Conservation (phyloP, 1,139 yeast genomes). For the Debaryomyces udenii region DNA sequence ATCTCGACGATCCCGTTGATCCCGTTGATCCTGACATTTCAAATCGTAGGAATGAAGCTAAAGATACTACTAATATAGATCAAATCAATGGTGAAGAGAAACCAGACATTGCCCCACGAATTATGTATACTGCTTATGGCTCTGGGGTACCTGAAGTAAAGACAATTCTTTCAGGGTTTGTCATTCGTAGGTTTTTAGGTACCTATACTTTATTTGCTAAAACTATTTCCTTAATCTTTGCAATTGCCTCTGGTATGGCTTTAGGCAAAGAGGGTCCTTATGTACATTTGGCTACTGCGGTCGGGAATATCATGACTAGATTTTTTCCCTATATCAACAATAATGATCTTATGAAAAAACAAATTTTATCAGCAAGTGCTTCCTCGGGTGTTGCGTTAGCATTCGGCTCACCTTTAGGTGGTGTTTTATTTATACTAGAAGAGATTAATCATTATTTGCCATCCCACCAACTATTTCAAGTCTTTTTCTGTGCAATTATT, state of each 20-base stretch:
- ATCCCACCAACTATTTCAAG: conserved; percentile 59
- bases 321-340: conserved; percentile 50
- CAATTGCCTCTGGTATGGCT: conserved; percentile 67
- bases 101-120: conserved; percentile 19
- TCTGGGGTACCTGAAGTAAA: conserved; percentile 70
- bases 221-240: conserved; percentile 53
- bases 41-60: conserved; percentile 4
- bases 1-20: neutral
- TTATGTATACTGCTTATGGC: conserved; percentile 59
- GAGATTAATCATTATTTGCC: conserved; percentile 65
- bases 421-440: conserved; percentile 65
- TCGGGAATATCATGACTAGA: conserved; percentile 61
- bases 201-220: conserved; percentile 56
- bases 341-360: conserved; percentile 59
- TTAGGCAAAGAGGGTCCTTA: conserved; percentile 76
- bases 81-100: neutral
- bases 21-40: neutral
- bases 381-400: conserved; percentile 73
- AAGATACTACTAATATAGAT: neutral
- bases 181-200: conserved; percentile 58
- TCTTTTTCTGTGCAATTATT: conserved; percentile 62
- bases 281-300: conserved; percentile 70
- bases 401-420: conserved; percentile 72
- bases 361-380: conserved; percentile 64
- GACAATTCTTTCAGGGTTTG: conserved; percentile 59